These are phyloP conservation scores for Taphrina betulina DNA, from an alignment of 1,139 yeast species.

Conservation along the genomic window DNA sequence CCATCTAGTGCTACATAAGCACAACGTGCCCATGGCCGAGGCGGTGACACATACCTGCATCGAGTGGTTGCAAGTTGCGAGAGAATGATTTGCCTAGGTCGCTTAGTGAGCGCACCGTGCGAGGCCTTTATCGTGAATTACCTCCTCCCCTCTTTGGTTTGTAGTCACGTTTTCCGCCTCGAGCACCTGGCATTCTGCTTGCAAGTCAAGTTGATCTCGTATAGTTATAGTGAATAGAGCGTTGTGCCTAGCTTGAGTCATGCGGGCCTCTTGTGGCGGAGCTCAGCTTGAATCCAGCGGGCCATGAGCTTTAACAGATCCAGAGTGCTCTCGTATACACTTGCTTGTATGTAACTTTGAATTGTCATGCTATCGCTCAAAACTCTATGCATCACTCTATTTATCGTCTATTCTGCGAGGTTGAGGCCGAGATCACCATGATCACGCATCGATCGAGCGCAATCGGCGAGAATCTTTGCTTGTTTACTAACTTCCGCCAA, in stretches of 20 bases:
- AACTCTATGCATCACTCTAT: too few relatives aligned
- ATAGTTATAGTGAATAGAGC: too few relatives aligned
- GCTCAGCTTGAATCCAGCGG: too few relatives aligned
- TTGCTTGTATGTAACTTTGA: too few relatives aligned
- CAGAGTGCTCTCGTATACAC: too few relatives aligned
- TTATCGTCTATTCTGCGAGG: slow-evolving; percentile 19
- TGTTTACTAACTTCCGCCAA: slow-evolving; percentile 77
- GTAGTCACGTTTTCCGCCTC: slow-evolving; percentile 30
- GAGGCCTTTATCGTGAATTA: too few relatives aligned
- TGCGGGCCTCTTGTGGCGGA: too few relatives aligned
- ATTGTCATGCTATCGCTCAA: too few relatives aligned
- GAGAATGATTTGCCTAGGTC: slow-evolving; percentile 26
- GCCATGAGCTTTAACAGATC: too few relatives aligned
- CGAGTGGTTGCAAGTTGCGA: slow-evolving; percentile 26
- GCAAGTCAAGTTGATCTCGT: too few relatives aligned
- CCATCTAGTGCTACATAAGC: slow-evolving; percentile 8
- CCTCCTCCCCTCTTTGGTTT: slow-evolving; percentile 30
- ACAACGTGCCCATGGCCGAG: neutral
- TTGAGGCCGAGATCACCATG: slow-evolving; percentile 21
- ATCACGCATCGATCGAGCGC: slow-evolving; percentile 48
- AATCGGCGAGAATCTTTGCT: slow-evolving; percentile 68
- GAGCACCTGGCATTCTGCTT: slow-evolving; percentile 11
- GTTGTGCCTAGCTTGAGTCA: too few relatives aligned
- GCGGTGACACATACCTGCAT: slow-evolving; percentile 7
- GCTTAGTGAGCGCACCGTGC: too few relatives aligned